Conservation (phyloP, 164 flowering plant species). For the Hamamelis virginiana region DNA sequence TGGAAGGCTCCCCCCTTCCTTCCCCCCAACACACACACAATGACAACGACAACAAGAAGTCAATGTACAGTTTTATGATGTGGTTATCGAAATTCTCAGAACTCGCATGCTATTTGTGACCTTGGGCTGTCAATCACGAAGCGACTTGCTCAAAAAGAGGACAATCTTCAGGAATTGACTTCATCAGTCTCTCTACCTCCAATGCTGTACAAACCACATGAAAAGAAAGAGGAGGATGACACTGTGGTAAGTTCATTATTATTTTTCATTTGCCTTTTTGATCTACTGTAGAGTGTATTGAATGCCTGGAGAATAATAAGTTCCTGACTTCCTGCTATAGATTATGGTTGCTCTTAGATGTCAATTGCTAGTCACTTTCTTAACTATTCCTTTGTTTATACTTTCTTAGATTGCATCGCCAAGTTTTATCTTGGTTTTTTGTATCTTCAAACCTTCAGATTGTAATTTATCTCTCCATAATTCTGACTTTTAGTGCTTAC, state of each 20-base stretch:
- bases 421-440: too few relatives aligned
- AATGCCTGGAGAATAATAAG: background rate
- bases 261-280: background rate
- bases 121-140: constrained; percentile 73
- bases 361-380: too few relatives aligned
- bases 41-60: background rate
- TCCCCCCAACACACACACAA: background rate
- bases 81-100: constrained; percentile 44
- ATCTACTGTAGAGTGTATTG: background rate
- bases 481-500: too few relatives aligned
- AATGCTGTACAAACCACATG: constrained; percentile 56
- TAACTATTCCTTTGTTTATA: too few relatives aligned
- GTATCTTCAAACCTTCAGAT: too few relatives aligned
- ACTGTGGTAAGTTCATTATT: constrained; percentile 33
- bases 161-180: constrained; percentile 31
- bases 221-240: constrained; percentile 42
- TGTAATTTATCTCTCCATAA: too few relatives aligned
- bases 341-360: too few relatives aligned
- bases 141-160: constrained; percentile 53
- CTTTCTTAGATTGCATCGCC: too few relatives aligned
- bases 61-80: background rate
- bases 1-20: background rate
- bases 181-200: constrained; percentile 53
- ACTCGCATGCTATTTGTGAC: constrained; percentile 80
- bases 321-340: background rate